Percentiles rank a stretch among this genome's conserved stretches.
phyloP scores from a whole-genome alignment of 768 basidiomycete species.

The Strobilomyces confusus region DNA sequence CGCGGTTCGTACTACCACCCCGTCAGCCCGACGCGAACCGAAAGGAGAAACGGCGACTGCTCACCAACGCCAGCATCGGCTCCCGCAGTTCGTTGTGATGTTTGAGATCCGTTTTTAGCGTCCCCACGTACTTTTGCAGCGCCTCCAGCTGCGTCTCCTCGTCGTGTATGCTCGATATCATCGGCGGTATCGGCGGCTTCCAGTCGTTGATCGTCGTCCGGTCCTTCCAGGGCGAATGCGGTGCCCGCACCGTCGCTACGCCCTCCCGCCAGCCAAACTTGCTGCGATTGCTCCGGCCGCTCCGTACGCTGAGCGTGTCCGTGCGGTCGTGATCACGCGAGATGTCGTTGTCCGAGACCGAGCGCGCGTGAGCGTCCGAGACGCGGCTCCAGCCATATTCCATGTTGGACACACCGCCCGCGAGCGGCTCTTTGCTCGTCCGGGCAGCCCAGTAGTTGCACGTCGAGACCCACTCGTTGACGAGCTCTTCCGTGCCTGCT shows the following conservation, averaged over 20 bases:
- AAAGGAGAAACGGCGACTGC: not conserved
- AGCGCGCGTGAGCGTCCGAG: constrained; percentile 49
- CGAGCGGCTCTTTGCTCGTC: constrained; percentile 89
- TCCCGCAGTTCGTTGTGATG: constrained; percentile 78
- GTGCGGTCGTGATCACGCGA: constrained; percentile 44
- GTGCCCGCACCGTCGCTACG: constrained; percentile 56
- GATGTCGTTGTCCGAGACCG: constrained; percentile 56
- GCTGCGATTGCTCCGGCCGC: constrained; percentile 70
- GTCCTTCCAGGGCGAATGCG: constrained; percentile 73
- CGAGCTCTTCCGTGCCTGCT: constrained; percentile 97
- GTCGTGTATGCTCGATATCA: constrained; percentile 79
- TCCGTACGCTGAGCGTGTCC: constrained; percentile 71
- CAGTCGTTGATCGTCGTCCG: constrained; percentile 84
- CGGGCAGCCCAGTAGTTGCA: constrained; percentile 99
- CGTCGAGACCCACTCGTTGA: constrained; percentile 97
- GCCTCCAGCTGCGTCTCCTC: constrained; percentile 94
- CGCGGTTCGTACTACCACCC: constrained; percentile 62
- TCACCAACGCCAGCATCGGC: constrained; percentile 78
- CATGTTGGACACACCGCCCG: constrained; percentile 98
- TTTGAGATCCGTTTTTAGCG: constrained; percentile 74
- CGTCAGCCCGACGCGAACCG: not conserved
- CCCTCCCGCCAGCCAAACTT: constrained; percentile 72
- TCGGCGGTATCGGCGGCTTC: constrained; percentile 86
- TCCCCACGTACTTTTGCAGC: constrained; percentile 72
- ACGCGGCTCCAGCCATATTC: constrained; percentile 97